Evolutionary conservation across 2,329 filamentous ascomycete genomes (phyloP).

Genomic region (Curvularia spicifera): DNA sequence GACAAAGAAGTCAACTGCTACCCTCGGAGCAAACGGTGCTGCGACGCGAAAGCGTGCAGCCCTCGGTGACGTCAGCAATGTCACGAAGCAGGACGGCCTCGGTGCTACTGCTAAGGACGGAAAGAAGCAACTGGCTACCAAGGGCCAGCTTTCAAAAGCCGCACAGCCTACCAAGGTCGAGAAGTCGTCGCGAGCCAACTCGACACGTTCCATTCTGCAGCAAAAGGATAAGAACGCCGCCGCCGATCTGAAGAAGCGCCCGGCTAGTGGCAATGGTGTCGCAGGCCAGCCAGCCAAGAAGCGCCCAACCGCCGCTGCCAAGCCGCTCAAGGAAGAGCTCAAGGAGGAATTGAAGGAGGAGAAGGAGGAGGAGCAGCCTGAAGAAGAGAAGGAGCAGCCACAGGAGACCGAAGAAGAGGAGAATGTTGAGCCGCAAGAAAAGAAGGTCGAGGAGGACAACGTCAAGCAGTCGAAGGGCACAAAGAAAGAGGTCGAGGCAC

Average conservation of each 20-base stretch:
- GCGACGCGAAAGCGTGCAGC: conserved; percentile 76
- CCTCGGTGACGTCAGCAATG: conserved; percentile 94
- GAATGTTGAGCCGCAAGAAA: conserved; percentile 62
- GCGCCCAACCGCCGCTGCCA: conserved; percentile 59
- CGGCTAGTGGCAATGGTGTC: conserved; percentile 73
- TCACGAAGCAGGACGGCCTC: conserved; percentile 72
- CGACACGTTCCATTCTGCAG: conserved; percentile 67
- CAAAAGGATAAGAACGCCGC: conserved; percentile 73
- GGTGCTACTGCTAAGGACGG: conserved; percentile 55
- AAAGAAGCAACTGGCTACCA: conserved; percentile 73
- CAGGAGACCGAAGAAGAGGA: conserved; percentile 58
- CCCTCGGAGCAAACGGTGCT: conserved; percentile 48
- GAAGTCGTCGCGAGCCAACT: conserved; percentile 68
- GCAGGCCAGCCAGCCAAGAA: conserved; percentile 72
- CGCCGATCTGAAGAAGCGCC: conserved; percentile 75
- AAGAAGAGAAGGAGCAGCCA: conserved; percentile 57
- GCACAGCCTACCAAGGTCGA: conserved; percentile 80
- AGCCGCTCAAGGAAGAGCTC: conserved; percentile 63
- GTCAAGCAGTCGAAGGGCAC: conserved; percentile 30
- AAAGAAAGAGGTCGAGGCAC: conserved; percentile 26
- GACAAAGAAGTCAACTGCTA: conserved; percentile 53
- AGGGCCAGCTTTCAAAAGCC: conserved; percentile 77
- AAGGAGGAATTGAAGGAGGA: conserved; percentile 53
- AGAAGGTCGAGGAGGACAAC: conserved; percentile 36
- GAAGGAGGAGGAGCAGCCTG: conserved; percentile 63